These are phyloP conservation scores for Plenodomus lindquistii DNA, from an alignment of 2,329 filamentous ascomycete species.

Conservation along the genomic window DNA sequence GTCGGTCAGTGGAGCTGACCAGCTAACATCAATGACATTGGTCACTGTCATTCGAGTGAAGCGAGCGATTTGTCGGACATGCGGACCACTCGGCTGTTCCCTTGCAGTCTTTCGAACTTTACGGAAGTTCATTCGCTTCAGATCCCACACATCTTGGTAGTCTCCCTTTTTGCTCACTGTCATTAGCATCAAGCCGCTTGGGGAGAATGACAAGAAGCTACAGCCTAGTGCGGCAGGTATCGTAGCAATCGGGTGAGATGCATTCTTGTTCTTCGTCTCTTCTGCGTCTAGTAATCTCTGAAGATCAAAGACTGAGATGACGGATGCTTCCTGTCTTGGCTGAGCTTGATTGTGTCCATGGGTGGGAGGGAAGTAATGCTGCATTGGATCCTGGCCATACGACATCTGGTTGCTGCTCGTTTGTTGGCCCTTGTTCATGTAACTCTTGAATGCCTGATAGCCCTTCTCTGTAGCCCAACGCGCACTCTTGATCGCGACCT, in stretches of 20 bases:
- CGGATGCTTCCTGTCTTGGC: slow-evolving; percentile 64
- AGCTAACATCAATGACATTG: slow-evolving; percentile 85
- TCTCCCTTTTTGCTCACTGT: slow-evolving; percentile 85
- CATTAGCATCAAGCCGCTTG: slow-evolving; percentile 72
- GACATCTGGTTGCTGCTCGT: slow-evolving; percentile 20
- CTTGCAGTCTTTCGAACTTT: slow-evolving; percentile 36
- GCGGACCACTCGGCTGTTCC: slow-evolving; percentile 42
- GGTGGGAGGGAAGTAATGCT: slow-evolving; percentile 72
- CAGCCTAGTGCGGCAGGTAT: slow-evolving; percentile 75
- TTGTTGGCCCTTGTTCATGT: slow-evolving; percentile 64
- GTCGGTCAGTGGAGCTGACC: slow-evolving; percentile 81
- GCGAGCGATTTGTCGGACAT: slow-evolving; percentile 80
- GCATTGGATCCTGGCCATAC: slow-evolving; percentile 44
- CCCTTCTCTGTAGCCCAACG: slow-evolving; percentile 79
- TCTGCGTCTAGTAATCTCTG: slow-evolving; percentile 58
- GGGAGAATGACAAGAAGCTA: slow-evolving; percentile 79
- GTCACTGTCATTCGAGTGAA: slow-evolving; percentile 92
- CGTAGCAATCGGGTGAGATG: slow-evolving; percentile 66
- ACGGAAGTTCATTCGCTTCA: slow-evolving; percentile 62
- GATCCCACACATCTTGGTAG: slow-evolving; percentile 78
- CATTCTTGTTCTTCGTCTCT: slow-evolving; percentile 55
- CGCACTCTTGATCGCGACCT: slow-evolving; percentile 74
- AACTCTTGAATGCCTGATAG: slow-evolving; percentile 76
- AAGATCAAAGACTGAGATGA: slow-evolving; percentile 76
- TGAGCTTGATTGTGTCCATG: slow-evolving; percentile 65